phyloP scores from a whole-genome alignment of 208 protist species.

The Naegleria gruberi region DNA sequence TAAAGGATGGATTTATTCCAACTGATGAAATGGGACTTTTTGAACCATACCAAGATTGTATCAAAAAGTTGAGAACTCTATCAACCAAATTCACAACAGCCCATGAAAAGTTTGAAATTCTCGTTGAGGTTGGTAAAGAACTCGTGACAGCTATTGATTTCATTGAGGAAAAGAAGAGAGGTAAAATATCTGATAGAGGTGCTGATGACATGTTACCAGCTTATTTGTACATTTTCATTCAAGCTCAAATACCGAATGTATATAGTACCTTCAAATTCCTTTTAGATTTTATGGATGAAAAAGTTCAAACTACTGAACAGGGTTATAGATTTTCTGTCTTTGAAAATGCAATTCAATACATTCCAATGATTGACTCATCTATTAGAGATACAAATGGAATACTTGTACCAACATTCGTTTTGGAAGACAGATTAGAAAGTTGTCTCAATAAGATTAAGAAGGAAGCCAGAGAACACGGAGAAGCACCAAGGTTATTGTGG shows the following conservation, averaged over 20 bases:
- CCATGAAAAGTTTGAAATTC: neutral
- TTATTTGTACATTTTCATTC: conserved; percentile 17
- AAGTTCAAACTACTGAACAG: neutral
- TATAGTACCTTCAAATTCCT: neutral
- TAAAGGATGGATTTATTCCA: neutral
- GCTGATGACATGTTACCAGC: conserved; percentile 6
- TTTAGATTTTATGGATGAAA: conserved; percentile 18
- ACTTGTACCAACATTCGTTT: neutral
- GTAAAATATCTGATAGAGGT: neutral
- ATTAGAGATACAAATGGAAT: conserved; percentile 11
- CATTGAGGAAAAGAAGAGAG: neutral
- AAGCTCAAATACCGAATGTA: conserved; percentile 7
- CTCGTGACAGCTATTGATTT: neutral
- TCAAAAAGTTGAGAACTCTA: neutral
- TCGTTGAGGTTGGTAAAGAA: neutral
- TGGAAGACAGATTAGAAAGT: neutral
- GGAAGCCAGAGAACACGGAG: neutral
- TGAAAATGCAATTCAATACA: conserved; percentile 5
- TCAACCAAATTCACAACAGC: neutral
- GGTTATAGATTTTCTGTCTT: conserved; percentile 9
- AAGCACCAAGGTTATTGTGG: neutral
- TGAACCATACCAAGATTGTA: neutral
- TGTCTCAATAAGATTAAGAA: neutral
- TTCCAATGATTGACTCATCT: neutral
- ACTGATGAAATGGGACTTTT: neutral